phyloP scores from a whole-genome alignment of 176 grass and related monocot species.

The Triticum dicoccoides region DNA sequence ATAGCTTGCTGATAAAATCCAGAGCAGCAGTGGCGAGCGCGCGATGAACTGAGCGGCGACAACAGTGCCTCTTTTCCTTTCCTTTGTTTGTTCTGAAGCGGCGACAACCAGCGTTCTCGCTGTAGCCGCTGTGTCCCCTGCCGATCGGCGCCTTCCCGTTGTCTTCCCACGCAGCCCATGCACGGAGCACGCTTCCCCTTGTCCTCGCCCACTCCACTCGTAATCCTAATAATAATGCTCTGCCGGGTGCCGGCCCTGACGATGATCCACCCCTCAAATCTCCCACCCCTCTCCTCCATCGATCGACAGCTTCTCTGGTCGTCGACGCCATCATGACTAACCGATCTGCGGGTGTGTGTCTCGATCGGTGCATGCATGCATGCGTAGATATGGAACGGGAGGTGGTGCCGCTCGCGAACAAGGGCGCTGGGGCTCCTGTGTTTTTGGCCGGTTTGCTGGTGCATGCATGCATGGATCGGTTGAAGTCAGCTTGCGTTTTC shows the following conservation, averaged over 20 bases:
- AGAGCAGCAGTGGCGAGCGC: background rate
- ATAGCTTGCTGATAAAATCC: conserved; percentile 12
- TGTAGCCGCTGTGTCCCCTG: conserved; percentile 29
- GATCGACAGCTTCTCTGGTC: background rate
- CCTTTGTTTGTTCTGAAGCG: background rate
- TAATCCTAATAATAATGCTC: conserved; percentile 2
- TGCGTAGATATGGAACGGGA: background rate
- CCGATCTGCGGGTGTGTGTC: background rate
- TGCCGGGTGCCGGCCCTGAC: background rate
- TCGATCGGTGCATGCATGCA: background rate
- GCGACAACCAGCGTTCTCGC: conserved; percentile 39
- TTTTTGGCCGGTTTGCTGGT: conserved; percentile 7
- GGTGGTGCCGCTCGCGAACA: background rate
- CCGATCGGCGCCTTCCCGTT: conserved; percentile 40
- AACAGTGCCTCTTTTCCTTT: background rate
- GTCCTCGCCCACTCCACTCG: conserved; percentile 27
- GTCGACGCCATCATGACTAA: background rate
- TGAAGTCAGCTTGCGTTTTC: conserved; percentile 16
- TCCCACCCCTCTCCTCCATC: background rate
- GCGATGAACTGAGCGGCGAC: background rate
- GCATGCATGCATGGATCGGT: conserved; percentile 30
- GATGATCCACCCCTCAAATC: background rate
- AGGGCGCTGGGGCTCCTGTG: background rate
- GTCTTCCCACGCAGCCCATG: conserved; percentile 32
- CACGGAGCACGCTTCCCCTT: conserved; percentile 41